A percentile compares a stretch with the other conserved stretches of the same genome.
These are phyloP conservation scores for Cardamine chenopodiifolia DNA, from an alignment of 345 rosid genomes.

Conservation along the genomic window DNA sequence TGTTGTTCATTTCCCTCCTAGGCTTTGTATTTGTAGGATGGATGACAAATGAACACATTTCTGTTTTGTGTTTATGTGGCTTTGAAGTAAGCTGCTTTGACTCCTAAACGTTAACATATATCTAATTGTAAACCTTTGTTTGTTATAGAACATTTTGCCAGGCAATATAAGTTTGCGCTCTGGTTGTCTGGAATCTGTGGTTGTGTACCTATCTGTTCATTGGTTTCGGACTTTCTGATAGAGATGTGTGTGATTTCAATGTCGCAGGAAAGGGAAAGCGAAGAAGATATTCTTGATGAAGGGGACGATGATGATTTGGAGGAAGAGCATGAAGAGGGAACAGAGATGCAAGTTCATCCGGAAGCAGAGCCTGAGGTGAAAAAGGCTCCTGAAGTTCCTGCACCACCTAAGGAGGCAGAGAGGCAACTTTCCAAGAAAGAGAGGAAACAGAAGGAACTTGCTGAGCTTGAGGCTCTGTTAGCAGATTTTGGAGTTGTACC, in stretches of 20 bases:
- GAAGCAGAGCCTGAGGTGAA: conserved; percentile 55
- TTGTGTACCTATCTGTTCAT: no score
- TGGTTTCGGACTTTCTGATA: no score
- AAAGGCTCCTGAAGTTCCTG: conserved; percentile 57
- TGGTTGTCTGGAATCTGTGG: no score
- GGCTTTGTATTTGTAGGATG: conserved; percentile 3
- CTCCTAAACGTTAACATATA: no score
- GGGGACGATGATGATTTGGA: conserved; percentile 79
- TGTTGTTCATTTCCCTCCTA: neutral
- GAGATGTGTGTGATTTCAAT: conserved; percentile 23
- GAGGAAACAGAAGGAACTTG: conserved; percentile 86
- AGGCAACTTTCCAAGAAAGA: conserved; percentile 93
- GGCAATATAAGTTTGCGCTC: no score
- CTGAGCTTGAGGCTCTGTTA: conserved; percentile 83
- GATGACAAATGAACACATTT: neutral
- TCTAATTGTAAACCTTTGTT: no score
- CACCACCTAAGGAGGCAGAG: conserved; percentile 67
- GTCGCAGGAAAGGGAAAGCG: conserved; percentile 80
- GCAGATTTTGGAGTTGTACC: conserved; percentile 69
- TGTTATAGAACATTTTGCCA: no score
- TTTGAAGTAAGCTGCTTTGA: neutral
- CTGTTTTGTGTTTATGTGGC: neutral
- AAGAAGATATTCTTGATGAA: conserved; percentile 75
- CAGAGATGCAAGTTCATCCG: conserved; percentile 48
- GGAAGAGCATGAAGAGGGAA: conserved; percentile 71